Evolutionary conservation across 768 basidiomycete genomes (phyloP), one percentile per base, ranked within the genome.

Genomic region (Tubosaeta sp.): DNA sequence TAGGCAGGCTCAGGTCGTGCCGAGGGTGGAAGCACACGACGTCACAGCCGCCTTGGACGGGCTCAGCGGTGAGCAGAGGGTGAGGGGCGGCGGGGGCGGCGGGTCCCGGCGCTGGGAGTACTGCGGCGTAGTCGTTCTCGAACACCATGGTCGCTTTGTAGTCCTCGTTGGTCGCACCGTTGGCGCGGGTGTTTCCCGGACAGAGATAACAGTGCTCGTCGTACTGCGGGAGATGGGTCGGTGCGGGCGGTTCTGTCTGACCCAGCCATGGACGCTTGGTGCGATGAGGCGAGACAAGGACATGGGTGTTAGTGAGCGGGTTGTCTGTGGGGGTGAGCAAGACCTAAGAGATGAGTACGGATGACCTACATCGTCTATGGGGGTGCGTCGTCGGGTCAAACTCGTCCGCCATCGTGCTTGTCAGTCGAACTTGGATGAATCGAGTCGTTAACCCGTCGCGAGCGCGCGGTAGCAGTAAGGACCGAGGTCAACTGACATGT

Each of bases 181-280:
- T 82, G 0, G 84, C 81, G 18, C 93, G 81, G 21, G 71, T 53
- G 63, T 94, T 94, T 14, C 92, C 85, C 0, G 94, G 92, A 60
- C 94, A 96, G 41, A 96, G 81, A 66, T 90, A 94, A 62, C 93
- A 94, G 34, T 71, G 68, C 5, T 79, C 77, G 60, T 93, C 90
- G 58, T 90, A 80, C 39, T 75, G 55, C 0, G 84, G 86, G 5
- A 87, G 74, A 31, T 71, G 63, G 7, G 70, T 61, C 1, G 74
- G 42, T 51, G 83, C 77, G 0, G 84, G 76, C 1, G 82, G 66
- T 55, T 95, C 93, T 1, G 82, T 81, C 64, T 94, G 90, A 27
- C 93, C 93, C 35, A 84, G 77, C 94, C 94, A 96, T 13, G 94
- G 94, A 18, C 94, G 82, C 61, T 89, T 91, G 8, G 77, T 90